Conservation (phyloP, 306 rosid genomes). For the Cucurbita moschata region DNA sequence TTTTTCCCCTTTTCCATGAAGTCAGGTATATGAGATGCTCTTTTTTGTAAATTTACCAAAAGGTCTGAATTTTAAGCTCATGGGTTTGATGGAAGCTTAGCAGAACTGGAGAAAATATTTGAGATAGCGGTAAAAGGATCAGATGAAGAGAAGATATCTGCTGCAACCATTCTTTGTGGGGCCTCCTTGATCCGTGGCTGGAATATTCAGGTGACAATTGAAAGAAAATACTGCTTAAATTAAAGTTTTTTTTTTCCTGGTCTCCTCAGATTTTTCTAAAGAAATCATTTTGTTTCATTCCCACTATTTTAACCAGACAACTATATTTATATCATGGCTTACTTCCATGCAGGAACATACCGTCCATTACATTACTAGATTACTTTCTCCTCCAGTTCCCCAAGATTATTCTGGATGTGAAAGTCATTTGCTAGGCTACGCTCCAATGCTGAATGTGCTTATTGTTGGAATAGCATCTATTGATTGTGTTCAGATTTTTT, state of each 20-base stretch:
- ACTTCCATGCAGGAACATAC: constrained; percentile 74
- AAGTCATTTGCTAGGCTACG: constrained; percentile 61
- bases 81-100: constrained; percentile 99
- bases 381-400: constrained; percentile 75
- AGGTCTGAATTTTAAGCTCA: constrained; percentile 96
- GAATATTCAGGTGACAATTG: constrained; percentile 73
- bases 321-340: constrained; percentile 11
- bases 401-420: constrained; percentile 40
- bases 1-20: constrained; percentile 69
- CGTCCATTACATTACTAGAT: constrained; percentile 64
- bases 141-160: constrained; percentile 78
- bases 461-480: constrained; percentile 78
- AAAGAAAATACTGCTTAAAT: background rate
- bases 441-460: constrained; percentile 67
- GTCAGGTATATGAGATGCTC: constrained; percentile 89
- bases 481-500: constrained; percentile 85
- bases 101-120: constrained; percentile 86
- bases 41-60: constrained; percentile 57
- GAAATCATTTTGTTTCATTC: background rate
- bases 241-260: background rate
- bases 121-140: constrained; percentile 79
- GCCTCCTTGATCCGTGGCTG: constrained; percentile 86
- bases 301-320: background rate
- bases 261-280: background rate
- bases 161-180: constrained; percentile 88